Evolutionary conservation across 75 land plant genomes (phyloP).

Genomic region (Cunninghamia lanceolata): DNA sequence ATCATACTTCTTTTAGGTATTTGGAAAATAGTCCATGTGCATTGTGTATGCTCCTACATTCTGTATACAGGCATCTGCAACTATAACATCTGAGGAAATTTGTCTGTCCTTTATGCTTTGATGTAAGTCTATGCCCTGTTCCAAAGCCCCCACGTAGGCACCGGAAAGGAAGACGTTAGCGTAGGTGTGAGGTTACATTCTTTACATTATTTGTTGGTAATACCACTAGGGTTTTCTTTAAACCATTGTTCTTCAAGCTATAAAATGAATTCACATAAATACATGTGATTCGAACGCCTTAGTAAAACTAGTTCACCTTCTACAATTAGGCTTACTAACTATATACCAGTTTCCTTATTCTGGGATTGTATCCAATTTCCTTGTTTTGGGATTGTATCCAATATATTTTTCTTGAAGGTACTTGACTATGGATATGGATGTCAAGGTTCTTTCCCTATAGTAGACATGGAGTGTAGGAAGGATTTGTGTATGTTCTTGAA

Average conservation of each 20-base stretch:
- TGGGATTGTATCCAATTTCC: not conserved
- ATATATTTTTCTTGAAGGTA: not conserved
- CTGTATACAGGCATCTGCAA: too few species aligned
- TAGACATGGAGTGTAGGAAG: not conserved
- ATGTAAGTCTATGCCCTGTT: too few species aligned
- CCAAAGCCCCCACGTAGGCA: too few species aligned
- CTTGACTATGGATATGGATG: not conserved
- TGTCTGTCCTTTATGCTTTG: too few species aligned
- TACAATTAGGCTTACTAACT: not conserved
- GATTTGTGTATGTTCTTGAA: too few species aligned
- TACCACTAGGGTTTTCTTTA: not conserved
- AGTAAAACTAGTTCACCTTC: not conserved
- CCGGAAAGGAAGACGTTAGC: too few species aligned
- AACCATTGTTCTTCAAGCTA: not conserved
- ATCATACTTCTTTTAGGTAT: too few species aligned
- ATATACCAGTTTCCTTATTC: not conserved
- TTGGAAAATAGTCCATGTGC: too few species aligned
- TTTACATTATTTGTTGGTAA: not conserved
- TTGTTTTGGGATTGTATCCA: not conserved
- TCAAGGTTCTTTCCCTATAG: not conserved
- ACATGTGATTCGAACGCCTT: not conserved
- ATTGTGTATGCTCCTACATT: too few species aligned
- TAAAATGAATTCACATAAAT: not conserved
- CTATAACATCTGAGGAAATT: too few species aligned
- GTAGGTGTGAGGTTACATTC: conserved; percentile 51